Evolutionary conservation across 768 basidiomycete species (phyloP).

Genomic region (Tulasnella sp.): DNA sequence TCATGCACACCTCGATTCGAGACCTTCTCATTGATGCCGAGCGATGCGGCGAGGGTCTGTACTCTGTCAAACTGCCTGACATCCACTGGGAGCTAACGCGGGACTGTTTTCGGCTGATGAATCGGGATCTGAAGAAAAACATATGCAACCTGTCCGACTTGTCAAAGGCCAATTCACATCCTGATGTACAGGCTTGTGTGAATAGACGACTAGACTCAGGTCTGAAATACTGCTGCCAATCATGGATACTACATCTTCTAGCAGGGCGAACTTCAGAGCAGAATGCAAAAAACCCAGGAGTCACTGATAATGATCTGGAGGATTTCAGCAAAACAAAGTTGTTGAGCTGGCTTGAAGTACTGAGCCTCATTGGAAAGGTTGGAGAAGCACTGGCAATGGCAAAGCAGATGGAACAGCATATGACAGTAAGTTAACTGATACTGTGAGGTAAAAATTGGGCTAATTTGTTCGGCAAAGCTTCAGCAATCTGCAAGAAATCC

Average conservation of each 20-base stretch:
- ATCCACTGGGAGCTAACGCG: neutral
- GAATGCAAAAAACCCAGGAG: neutral
- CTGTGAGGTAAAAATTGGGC: neutral
- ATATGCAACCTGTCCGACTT: neutral
- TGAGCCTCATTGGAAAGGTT: neutral
- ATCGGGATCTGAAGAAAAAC: neutral
- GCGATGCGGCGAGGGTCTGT: neutral
- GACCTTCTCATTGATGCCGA: neutral
- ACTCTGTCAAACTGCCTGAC: neutral
- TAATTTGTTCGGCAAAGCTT: neutral
- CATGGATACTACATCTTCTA: neutral
- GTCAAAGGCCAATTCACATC: neutral
- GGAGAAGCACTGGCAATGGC: neutral
- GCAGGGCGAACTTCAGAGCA: neutral
- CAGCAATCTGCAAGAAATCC: neutral
- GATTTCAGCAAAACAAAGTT: neutral
- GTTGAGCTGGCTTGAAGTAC: neutral
- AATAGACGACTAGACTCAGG: neutral
- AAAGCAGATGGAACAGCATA: neutral
- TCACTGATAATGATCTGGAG: neutral
- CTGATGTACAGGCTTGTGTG: neutral
- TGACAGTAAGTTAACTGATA: neutral
- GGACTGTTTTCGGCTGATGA: neutral
- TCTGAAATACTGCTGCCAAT: neutral
- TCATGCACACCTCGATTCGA: neutral